phyloP scores from a whole-genome alignment of 2,329 filamentous ascomycete species.

The Exophiala xenobiotica region DNA sequence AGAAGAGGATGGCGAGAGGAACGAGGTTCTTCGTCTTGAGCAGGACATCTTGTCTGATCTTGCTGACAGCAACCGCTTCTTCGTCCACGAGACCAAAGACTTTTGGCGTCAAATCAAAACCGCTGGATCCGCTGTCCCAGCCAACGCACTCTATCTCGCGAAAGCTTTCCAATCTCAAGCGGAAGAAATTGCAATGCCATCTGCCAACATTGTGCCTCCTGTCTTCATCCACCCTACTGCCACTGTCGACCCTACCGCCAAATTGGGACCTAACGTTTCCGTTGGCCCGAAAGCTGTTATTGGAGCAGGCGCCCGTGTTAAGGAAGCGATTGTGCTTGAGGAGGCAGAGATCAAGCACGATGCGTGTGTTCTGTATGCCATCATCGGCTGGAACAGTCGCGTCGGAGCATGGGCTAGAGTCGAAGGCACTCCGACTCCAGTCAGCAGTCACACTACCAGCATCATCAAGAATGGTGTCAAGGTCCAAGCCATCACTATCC shows the following conservation, averaged over 20 bases:
- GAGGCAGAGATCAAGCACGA: constrained; percentile 96
- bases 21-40: constrained; percentile 87
- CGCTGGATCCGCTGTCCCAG: constrained; percentile 91
- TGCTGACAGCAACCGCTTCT: constrained; percentile 96
- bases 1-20: constrained; percentile 73
- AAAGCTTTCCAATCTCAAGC: constrained; percentile 84
- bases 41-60: constrained; percentile 95
- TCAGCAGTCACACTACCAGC: constrained; percentile 85
- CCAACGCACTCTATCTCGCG: constrained; percentile 93
- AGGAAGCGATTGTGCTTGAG: constrained; percentile 94
- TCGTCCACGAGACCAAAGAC: constrained; percentile 96
- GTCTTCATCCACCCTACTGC: constrained; percentile 95
- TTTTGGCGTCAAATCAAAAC: constrained; percentile 99
- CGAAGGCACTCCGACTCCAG: constrained; percentile 86
- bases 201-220: constrained; percentile 82
- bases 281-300: constrained; percentile 85
- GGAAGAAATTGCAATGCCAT: constrained; percentile 77
- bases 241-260: constrained; percentile 87
- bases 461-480: constrained; percentile 98
- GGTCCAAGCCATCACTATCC: constrained; percentile 95
- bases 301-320: constrained; percentile 84
- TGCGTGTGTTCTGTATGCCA: constrained; percentile 90
- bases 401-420: constrained; percentile 98
- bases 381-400: constrained; percentile 94
- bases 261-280: constrained; percentile 94